Evolutionary conservation across 2,329 filamentous ascomycete genomes (phyloP).

Genomic region (Aureobasidium sp.): DNA sequence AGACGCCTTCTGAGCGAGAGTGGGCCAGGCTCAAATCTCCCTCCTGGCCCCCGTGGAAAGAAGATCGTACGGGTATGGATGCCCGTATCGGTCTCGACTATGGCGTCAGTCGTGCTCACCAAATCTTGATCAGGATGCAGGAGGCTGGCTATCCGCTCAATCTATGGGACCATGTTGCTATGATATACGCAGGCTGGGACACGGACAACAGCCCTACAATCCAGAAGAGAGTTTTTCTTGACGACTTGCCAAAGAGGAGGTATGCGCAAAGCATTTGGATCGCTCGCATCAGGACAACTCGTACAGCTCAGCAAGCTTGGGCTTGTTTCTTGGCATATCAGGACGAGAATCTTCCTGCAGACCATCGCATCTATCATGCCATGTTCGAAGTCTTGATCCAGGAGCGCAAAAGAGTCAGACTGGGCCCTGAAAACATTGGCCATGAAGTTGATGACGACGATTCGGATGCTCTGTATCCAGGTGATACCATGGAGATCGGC

Average conservation of each 20-base stretch:
- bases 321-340: constrained; percentile 55
- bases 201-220: constrained; percentile 56
- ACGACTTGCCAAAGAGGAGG: not conserved
- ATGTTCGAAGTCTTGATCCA: constrained; percentile 52
- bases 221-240: constrained; percentile 45
- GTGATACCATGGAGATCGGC: constrained; percentile 52
- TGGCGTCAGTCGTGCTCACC: constrained; percentile 50
- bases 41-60: constrained; percentile 62
- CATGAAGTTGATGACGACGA: constrained; percentile 18
- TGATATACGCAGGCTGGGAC: constrained; percentile 56
- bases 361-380: constrained; percentile 43
- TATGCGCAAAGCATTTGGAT: constrained; percentile 41
- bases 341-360: constrained; percentile 33
- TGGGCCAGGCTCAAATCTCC: constrained; percentile 54
- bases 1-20: constrained; percentile 48
- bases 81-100: constrained; percentile 49
- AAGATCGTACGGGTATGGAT: constrained; percentile 55
- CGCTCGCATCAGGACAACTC: constrained; percentile 51
- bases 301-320: constrained; percentile 58
- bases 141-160: constrained; percentile 51
- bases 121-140: constrained; percentile 49
- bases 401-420: constrained; percentile 21
- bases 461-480: constrained; percentile 41
- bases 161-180: constrained; percentile 48
- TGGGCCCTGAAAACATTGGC: not conserved